Conservation (phyloP, 2,329 filamentous ascomycete genomes). For the Venturia oleaginea region DNA sequence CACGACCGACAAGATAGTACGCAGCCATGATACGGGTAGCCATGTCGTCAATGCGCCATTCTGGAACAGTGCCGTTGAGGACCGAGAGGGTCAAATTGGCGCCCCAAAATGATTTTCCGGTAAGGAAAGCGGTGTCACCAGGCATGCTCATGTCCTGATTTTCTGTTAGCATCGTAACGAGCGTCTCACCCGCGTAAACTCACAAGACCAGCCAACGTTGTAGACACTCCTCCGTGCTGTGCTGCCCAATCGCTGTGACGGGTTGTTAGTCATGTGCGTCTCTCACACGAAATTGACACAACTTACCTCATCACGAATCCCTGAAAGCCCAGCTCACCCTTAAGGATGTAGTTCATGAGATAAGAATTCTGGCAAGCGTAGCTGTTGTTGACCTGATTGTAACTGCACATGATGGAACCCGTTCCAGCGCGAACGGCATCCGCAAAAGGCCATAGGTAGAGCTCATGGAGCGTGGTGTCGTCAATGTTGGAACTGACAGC, state of each 20-base stretch:
- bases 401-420: constrained; percentile 49
- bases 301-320: constrained; percentile 63
- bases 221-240: constrained; percentile 71
- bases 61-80: constrained; percentile 79
- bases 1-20: constrained; percentile 55
- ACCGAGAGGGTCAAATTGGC: constrained; percentile 80
- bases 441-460: constrained; percentile 52
- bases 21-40: constrained; percentile 68
- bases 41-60: constrained; percentile 88
- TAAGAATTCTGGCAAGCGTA: constrained; percentile 77
- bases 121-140: constrained; percentile 72
- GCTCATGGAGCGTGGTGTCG: constrained; percentile 54
- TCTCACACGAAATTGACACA: constrained; percentile 30
- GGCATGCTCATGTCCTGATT: constrained; percentile 67
- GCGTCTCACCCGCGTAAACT: not conserved
- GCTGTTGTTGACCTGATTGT: constrained; percentile 73
- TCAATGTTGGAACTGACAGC: constrained; percentile 52
- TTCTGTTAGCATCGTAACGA: constrained; percentile 76
- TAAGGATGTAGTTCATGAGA: constrained; percentile 70
- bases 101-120: constrained; percentile 69
- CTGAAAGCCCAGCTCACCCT: constrained; percentile 80
- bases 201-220: constrained; percentile 64
- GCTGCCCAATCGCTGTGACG: constrained; percentile 61
- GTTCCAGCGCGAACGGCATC: constrained; percentile 43
- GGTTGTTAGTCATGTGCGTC: constrained; percentile 45